phyloP scores from a whole-genome alignment of 805 yeast genomes.

The Metschnikowia continentalis region DNA sequence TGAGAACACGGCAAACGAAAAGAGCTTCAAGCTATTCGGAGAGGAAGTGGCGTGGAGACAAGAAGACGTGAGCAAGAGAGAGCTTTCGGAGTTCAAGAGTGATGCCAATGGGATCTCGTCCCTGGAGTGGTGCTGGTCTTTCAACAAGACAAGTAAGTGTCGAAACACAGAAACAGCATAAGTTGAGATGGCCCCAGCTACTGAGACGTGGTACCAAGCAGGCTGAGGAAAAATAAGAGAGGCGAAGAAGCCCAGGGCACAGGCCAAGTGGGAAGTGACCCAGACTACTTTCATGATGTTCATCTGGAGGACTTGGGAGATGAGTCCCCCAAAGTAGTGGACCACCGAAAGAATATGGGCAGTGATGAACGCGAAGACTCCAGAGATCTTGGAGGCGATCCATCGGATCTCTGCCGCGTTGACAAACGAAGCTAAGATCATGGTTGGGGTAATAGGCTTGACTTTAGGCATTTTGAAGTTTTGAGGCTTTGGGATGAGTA shows the following conservation, averaged over 20 bases:
- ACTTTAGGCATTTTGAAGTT: constrained; percentile 10
- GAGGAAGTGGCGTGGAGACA: constrained; percentile 20
- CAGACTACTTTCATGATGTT: constrained; percentile 10
- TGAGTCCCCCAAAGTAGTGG: neutral
- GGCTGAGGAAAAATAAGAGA: constrained; percentile 2
- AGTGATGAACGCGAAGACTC: neutral
- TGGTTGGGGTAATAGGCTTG: constrained; percentile 13
- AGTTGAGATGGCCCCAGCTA: constrained; percentile 14
- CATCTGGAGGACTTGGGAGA: constrained; percentile 2
- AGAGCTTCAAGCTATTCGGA: constrained; percentile 19
- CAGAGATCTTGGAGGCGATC: neutral
- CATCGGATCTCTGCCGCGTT: constrained; percentile 12
- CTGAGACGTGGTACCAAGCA: constrained; percentile 10
- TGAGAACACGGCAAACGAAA: constrained; percentile 27
- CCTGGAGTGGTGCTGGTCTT: constrained; percentile 1
- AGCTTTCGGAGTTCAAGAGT: constrained; percentile 27
- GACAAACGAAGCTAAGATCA: constrained; percentile 9
- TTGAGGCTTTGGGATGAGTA: neutral
- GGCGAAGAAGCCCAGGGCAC: constrained; percentile 11
- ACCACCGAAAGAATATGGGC: neutral
- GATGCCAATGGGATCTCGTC: constrained; percentile 18
- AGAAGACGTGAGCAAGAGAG: constrained; percentile 23
- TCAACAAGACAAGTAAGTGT: constrained; percentile 7
- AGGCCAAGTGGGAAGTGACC: constrained; percentile 11
- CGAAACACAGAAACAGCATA: constrained; percentile 13